Evolutionary conservation across 108 stramenopile species (phyloP), one percentile per base, ranked within the genome.

Genomic region (Discostella stelligeroides): DNA sequence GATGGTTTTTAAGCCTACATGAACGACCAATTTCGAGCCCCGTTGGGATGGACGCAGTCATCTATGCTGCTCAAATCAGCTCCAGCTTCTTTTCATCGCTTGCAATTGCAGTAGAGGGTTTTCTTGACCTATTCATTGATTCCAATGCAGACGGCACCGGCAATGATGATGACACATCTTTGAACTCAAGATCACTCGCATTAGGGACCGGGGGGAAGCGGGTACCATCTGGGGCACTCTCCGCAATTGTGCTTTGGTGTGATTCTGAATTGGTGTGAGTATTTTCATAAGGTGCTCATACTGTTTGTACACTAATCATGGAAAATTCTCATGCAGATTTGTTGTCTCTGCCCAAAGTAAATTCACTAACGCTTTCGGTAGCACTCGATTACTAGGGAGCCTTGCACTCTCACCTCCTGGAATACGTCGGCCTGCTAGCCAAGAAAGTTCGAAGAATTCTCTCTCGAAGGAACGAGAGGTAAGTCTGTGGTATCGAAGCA

Each of bases 81-180:
- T 88, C 90, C 51, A 86, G 86, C 65, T 93, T 93, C 82, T 93
- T 93, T 73, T 89, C 89, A 10, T 86, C 84, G 28, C 83, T 93
- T 21, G 85, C 92, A 15, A 73, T 73, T 54, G 68, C 92, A 25
- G 88, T 93, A 24, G 92, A 93, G 68, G 89, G 92, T 18, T 93
- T 93, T 64, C 66, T 93, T 18, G 92, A 93, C 66, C 62, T 93
- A 7, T 93, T 90, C 63, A 51, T 89, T 66, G 71, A 80, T 45
- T 23, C 62, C 12, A 78, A 66, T 46, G 39, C 49, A n/a, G 63
- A 59, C 29, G 62, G 69, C 55, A 72, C 63, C 23, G 74, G 67
- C 21, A 72, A 57, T 37, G 66, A 64, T 34, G 75, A 75, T 40
- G 60, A 68, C 40, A 70, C 66, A 23, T 74, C 79, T 27, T 41